Percentiles rank a stretch among this genome's conserved stretches.
Conservation (phyloP, 495 filamentous ascomycete species). For the Rostrohypoxylon terebratum region DNA sequence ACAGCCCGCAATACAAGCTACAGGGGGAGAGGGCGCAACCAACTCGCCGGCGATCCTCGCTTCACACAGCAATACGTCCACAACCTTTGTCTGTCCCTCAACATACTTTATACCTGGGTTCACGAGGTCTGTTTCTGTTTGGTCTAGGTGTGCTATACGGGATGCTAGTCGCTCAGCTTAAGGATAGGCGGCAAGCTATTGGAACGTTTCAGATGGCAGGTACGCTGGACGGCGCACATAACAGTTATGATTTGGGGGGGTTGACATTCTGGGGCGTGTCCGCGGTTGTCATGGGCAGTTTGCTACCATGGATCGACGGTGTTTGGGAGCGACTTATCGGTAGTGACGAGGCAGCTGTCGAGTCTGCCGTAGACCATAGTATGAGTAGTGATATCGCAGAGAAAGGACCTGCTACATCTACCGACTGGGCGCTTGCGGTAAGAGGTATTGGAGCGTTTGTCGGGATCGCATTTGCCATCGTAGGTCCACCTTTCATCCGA, state of each 20-base stretch:
- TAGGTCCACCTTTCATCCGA: conserved; percentile 59
- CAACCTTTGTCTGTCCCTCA: conserved; percentile 36
- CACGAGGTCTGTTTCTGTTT: conserved; percentile 77
- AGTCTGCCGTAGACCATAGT: conserved; percentile 27
- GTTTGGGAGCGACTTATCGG: conserved; percentile 62
- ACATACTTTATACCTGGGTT: conserved; percentile 52
- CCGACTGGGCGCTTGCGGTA: conserved; percentile 84
- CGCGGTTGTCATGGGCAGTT: conserved; percentile 78
- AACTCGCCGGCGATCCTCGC: conserved; percentile 39
- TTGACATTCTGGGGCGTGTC: conserved; percentile 82
- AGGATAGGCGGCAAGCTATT: conserved; percentile 32
- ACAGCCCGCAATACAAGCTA: conserved; percentile 47
- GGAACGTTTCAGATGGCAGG: conserved; percentile 69
- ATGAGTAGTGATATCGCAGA: conserved; percentile 28
- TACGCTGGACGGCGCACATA: conserved; percentile 54
- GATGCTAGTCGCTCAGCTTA: conserved; percentile 81
- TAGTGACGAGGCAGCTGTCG: conserved; percentile 27
- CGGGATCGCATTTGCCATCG: conserved; percentile 96
- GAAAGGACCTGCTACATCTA: conserved; percentile 47
- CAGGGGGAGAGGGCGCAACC: conserved; percentile 44
- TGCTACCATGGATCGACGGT: conserved; percentile 87
- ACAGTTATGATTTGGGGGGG: conserved; percentile 72
- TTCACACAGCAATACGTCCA: conserved; percentile 24
- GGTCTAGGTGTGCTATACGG: conserved; percentile 87
- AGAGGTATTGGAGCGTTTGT: conserved; percentile 93